These are phyloP conservation scores for Eucalyptus sp. DNA, from an alignment of 345 rosid species.

Conservation along the genomic window DNA sequence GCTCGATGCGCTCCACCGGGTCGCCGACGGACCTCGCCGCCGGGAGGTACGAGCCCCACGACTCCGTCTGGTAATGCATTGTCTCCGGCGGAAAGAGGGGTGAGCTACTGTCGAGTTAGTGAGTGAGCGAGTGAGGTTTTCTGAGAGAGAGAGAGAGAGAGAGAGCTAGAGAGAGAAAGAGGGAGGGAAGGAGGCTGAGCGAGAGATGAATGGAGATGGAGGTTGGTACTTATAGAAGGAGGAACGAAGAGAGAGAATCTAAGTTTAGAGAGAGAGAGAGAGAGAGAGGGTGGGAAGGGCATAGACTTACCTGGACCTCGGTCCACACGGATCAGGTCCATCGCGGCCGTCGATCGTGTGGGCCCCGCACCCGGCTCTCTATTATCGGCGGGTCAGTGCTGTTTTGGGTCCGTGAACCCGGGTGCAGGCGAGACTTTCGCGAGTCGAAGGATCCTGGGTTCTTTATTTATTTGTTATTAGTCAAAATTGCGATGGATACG, in stretches of 20 bases:
- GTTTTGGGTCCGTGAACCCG: neutral
- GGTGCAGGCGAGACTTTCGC: neutral
- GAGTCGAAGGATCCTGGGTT: neutral
- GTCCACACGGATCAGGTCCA: neutral
- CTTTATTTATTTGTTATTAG: neutral
- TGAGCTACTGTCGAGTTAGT: neutral
- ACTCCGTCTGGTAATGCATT: conserved; percentile 24
- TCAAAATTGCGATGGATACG: neutral
- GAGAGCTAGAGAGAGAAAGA: neutral
- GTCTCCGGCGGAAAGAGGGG: neutral
- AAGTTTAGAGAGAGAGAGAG: neutral
- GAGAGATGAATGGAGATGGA: neutral
- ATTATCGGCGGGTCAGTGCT: neutral
- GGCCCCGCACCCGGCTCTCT: neutral
- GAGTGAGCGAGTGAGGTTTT: neutral
- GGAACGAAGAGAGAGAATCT: neutral
- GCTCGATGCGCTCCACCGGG: conserved; percentile 40
- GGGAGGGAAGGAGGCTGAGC: neutral
- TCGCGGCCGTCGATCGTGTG: neutral
- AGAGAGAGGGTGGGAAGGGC: neutral
- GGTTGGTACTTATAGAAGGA: neutral
- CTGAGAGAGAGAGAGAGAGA: too few relatives aligned
- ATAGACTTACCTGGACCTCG: neutral
- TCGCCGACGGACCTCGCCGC: conserved; percentile 9
- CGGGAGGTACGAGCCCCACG: conserved; percentile 43